Evolutionary conservation across 2,329 filamentous ascomycete genomes (phyloP).

Genomic region (Mariannaea elegans): DNA sequence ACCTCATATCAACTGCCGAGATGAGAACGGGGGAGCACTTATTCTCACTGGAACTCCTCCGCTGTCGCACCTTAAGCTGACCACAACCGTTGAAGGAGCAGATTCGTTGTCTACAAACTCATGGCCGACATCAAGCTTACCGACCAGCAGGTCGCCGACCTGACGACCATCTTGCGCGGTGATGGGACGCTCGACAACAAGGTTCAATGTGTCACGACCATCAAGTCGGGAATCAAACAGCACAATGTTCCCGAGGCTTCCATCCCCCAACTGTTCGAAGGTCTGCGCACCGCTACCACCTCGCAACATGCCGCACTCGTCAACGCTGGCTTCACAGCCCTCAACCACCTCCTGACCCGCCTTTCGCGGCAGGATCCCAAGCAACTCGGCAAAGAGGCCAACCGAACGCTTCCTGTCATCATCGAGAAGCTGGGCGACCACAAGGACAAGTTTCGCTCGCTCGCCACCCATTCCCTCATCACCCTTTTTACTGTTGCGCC

Average conservation of each 20-base stretch:
- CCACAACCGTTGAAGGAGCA: constrained; percentile 13
- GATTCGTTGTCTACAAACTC: constrained; percentile 34
- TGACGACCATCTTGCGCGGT: constrained; percentile 62
- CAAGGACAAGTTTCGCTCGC: constrained; percentile 82
- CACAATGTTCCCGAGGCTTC: constrained; percentile 82
- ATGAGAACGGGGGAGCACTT: constrained; percentile 18
- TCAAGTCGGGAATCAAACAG: constrained; percentile 93
- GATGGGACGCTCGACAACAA: constrained; percentile 76
- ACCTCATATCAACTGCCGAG: constrained; percentile 19
- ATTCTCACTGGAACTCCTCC: constrained; percentile 9
- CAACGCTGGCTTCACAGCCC: constrained; percentile 85
- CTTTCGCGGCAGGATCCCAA: constrained; percentile 86
- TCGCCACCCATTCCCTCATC: constrained; percentile 78
- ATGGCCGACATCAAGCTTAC: constrained; percentile 66
- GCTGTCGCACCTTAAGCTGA: constrained; percentile 21
- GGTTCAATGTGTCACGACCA: constrained; percentile 73
- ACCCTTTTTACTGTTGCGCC: constrained; percentile 79
- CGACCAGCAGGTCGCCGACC: constrained; percentile 66
- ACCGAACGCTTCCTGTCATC: constrained; percentile 76
- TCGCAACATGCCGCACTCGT: constrained; percentile 81
- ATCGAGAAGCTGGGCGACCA: constrained; percentile 87
- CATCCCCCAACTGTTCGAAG: constrained; percentile 81
- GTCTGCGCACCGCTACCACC: constrained; percentile 76
- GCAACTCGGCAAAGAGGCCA: constrained; percentile 73
- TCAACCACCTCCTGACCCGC: constrained; percentile 88